Evolutionary conservation across 2,329 filamentous ascomycete genomes (phyloP).

Genomic region (Trichophyton simii): DNA sequence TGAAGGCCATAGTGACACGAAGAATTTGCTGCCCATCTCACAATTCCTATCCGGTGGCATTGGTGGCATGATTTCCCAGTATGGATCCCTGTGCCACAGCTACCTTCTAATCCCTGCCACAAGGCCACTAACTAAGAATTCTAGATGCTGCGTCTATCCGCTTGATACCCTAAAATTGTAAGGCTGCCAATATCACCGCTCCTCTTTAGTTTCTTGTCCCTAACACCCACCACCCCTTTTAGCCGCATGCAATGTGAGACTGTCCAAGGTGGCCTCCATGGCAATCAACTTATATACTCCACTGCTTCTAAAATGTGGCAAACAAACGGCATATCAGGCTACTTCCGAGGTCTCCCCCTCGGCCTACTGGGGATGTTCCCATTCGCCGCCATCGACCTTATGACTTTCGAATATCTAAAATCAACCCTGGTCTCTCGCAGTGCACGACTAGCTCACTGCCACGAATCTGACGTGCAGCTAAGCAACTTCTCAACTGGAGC

Average conservation of each 20-base stretch:
- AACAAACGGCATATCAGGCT: slow-evolving; percentile 58
- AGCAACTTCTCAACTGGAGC: slow-evolving; percentile 74
- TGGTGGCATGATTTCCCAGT: slow-evolving; percentile 90
- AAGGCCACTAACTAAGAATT: background rate
- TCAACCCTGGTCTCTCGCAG: slow-evolving; percentile 56
- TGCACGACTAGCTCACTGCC: slow-evolving; percentile 54
- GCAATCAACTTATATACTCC: slow-evolving; percentile 67
- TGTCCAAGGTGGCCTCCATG: slow-evolving; percentile 69
- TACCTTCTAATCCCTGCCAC: background rate
- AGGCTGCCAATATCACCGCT: slow-evolving; percentile 19
- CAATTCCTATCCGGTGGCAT: slow-evolving; percentile 85
- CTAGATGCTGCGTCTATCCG: slow-evolving; percentile 80
- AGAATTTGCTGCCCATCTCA: slow-evolving; percentile 65
- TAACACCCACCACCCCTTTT: slow-evolving; percentile 2
- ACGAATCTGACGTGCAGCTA: slow-evolving; percentile 70
- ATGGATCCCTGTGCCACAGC: slow-evolving; percentile 22
- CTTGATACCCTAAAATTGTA: slow-evolving; percentile 58
- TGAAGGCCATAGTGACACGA: slow-evolving; percentile 77
- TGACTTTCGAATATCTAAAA: slow-evolving; percentile 90
- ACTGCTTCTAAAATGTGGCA: slow-evolving; percentile 81
- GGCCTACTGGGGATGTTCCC: slow-evolving; percentile 94
- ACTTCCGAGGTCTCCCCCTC: slow-evolving; percentile 88
- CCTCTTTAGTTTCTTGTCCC: background rate
- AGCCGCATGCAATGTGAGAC: slow-evolving; percentile 88
- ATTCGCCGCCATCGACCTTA: slow-evolving; percentile 91